A percentile compares a stretch with the other conserved stretches of the same genome.
These are phyloP conservation scores for Terfezia boudieri DNA, from an alignment of 495 filamentous ascomycete genomes.

Conservation along the genomic window DNA sequence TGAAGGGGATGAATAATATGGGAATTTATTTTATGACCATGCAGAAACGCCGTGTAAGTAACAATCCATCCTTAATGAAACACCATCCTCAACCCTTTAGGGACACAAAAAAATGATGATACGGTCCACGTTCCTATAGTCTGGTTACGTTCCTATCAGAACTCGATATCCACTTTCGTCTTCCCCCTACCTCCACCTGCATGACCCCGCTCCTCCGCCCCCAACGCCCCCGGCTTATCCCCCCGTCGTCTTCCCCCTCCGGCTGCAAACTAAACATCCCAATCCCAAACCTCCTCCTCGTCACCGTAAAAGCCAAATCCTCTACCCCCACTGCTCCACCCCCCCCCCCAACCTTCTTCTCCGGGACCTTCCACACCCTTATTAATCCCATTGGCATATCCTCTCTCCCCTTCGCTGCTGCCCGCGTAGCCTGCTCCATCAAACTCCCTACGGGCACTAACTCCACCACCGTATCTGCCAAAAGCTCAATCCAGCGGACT, in stretches of 20 bases:
- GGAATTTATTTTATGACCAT: too few relatives aligned
- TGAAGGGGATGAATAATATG: too few relatives aligned
- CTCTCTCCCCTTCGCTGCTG: slow-evolving; percentile 21
- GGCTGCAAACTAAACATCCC: slow-evolving; percentile 79
- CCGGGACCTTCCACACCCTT: slow-evolving; percentile 56
- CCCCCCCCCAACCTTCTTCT: slow-evolving; percentile 59
- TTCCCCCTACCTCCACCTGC: slow-evolving; percentile 20
- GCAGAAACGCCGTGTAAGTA: neutral
- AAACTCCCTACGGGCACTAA: slow-evolving; percentile 49
- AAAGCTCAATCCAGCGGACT: slow-evolving; percentile 67
- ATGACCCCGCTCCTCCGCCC: slow-evolving; percentile 20
- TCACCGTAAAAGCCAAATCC: slow-evolving; percentile 76
- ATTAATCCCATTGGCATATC: slow-evolving; percentile 73
- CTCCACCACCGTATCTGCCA: slow-evolving; percentile 72
- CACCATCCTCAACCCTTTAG: neutral
- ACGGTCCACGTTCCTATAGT: neutral
- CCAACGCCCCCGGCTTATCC: slow-evolving; percentile 21
- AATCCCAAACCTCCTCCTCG: slow-evolving; percentile 60
- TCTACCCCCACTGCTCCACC: slow-evolving; percentile 45
- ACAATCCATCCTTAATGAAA: neutral
- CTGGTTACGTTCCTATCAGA: slow-evolving; percentile 26
- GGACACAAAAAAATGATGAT: neutral
- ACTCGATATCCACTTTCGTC: slow-evolving; percentile 50
- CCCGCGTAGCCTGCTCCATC: neutral
- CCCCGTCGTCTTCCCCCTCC: slow-evolving; percentile 53